Conservation (phyloP, 2,329 filamentous ascomycete genomes). For the Neofusicoccum sp. region DNA sequence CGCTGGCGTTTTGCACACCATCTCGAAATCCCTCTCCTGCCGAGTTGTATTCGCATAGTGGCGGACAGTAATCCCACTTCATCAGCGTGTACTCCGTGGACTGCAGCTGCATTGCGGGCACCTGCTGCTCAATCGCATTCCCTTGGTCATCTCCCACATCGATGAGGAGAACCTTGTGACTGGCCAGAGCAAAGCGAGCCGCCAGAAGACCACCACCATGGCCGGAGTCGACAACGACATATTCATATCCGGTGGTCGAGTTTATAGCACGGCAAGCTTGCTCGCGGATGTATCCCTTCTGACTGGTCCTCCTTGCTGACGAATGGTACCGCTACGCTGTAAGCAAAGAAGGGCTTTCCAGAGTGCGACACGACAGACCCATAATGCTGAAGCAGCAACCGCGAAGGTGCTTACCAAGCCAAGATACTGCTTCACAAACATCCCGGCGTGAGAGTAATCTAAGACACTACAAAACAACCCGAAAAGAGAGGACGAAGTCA, state of each 20-base stretch:
- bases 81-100: constrained; percentile 61
- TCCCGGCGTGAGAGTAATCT: not conserved
- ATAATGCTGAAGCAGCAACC: constrained; percentile 1
- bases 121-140: constrained; percentile 48
- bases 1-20: constrained; percentile 56
- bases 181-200: constrained; percentile 60
- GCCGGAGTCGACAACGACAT: constrained; percentile 64
- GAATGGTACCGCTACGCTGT: not conserved
- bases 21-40: constrained; percentile 62
- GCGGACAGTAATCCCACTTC: constrained; percentile 66
- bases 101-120: constrained; percentile 57
- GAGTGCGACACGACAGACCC: not conserved
- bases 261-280: not conserved
- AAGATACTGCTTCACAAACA: constrained; percentile 9
- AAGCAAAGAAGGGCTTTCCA: not conserved
- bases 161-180: constrained; percentile 61
- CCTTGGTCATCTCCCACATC: constrained; percentile 63
- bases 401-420: not conserved
- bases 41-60: constrained; percentile 60
- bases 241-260: constrained; percentile 53
- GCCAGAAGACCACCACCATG: constrained; percentile 62
- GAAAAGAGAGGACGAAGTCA: constrained; percentile 4
- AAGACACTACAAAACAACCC: not conserved
- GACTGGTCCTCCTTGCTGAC: not conserved
- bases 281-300: not conserved